A percentile compares a stretch with the other conserved stretches of the same genome.
These are phyloP conservation scores for Quercus berberidifolia DNA, from an alignment of 306 rosid species.

Conservation along the genomic window DNA sequence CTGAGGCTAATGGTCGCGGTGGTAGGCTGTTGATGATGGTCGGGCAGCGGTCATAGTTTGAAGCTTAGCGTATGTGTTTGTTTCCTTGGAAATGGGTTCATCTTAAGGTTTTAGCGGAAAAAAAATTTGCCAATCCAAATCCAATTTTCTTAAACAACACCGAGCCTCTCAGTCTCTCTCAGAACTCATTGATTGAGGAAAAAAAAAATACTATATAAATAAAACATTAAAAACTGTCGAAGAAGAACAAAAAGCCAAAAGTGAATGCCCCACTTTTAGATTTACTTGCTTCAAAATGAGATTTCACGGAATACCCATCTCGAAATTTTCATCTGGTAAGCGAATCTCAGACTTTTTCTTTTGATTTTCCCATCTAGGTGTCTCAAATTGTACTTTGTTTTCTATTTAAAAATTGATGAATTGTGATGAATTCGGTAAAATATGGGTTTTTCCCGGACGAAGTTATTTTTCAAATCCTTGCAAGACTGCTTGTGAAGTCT, in stretches of 20 bases:
- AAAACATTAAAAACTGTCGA: not conserved
- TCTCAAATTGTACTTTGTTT: not conserved
- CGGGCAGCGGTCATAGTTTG: too few relatives aligned
- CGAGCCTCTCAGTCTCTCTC: too few relatives aligned
- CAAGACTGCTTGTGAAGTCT: conserved; percentile 69
- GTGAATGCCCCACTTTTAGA: conserved; percentile 4
- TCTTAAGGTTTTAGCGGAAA: too few relatives aligned
- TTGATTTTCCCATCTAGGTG: conserved; percentile 12
- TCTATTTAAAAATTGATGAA: not conserved
- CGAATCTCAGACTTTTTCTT: conserved; percentile 17
- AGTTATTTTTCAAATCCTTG: conserved; percentile 72
- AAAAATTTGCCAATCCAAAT: not conserved
- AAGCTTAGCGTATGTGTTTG: too few relatives aligned
- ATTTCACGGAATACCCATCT: conserved; percentile 27
- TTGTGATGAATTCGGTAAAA: conserved; percentile 40
- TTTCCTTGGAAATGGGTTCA: too few relatives aligned
- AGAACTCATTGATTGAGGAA: not conserved
- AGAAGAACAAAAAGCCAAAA: not conserved
- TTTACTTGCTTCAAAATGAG: conserved; percentile 18
- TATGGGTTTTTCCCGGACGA: conserved; percentile 67
- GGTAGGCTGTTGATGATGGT: too few relatives aligned
- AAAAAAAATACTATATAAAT: not conserved
- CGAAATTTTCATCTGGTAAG: conserved; percentile 41
- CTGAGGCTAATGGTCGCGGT: too few relatives aligned
- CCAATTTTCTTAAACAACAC: not conserved